Evolutionary conservation across 2,329 filamentous ascomycete genomes (phyloP).

Genomic region (Didymella exigua): DNA sequence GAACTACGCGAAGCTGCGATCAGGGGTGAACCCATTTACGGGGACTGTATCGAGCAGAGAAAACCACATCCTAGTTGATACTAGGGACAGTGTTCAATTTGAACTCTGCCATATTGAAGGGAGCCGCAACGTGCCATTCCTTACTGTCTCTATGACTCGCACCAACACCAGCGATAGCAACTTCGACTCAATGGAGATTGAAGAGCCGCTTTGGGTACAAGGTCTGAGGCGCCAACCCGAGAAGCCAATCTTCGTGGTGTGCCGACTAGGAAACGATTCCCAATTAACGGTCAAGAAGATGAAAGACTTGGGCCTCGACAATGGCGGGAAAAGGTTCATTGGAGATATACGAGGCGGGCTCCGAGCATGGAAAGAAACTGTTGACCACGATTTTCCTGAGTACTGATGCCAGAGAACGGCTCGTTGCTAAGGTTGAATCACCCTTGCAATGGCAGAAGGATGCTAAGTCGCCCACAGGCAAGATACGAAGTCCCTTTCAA

Average conservation of each 20-base stretch:
- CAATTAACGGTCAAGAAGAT: conserved; percentile 71
- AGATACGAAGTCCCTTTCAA: not conserved
- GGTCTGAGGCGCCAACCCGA: conserved; percentile 35
- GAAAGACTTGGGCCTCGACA: conserved; percentile 64
- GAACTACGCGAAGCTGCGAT: conserved; percentile 59
- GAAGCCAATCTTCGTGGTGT: conserved; percentile 72
- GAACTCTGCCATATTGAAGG: conserved; percentile 77
- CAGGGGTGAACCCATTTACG: conserved; percentile 42
- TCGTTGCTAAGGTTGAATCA: not conserved
- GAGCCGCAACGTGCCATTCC: conserved; percentile 77
- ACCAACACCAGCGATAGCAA: not conserved
- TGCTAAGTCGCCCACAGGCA: no score
- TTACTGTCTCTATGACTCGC: conserved; percentile 51
- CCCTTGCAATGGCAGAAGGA: not conserved
- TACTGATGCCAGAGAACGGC: conserved; percentile 50
- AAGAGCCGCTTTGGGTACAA: conserved; percentile 36
- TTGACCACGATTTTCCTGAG: conserved; percentile 66
- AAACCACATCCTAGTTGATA: conserved; percentile 73
- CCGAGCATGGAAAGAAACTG: conserved; percentile 71
- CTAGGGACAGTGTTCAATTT: conserved; percentile 83
- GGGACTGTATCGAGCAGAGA: conserved; percentile 37
- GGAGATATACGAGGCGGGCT: conserved; percentile 76
- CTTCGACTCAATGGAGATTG: conserved; percentile 12
- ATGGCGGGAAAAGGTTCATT: conserved; percentile 63
- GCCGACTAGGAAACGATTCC: conserved; percentile 78